Evolutionary conservation across 148 eudicot species (phyloP).

Genomic region (Fallopia convolvulus): DNA sequence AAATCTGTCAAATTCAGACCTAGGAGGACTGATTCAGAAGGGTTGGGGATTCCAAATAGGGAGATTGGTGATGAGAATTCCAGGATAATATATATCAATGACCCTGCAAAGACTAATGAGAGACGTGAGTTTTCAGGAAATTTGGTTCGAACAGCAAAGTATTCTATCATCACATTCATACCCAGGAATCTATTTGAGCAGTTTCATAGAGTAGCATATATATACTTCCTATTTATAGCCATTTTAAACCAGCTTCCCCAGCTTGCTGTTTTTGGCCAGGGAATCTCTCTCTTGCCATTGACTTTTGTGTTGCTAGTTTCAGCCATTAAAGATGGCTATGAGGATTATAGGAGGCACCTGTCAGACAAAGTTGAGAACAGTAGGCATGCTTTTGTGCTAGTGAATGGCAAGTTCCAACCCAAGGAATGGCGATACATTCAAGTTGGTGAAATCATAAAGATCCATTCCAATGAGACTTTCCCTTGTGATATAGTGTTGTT

Average conservation of each 20-base stretch:
- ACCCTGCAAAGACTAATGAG: conserved; percentile 75
- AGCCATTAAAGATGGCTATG: conserved; percentile 91
- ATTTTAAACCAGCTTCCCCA: conserved; percentile 92
- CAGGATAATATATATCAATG: conserved; percentile 70
- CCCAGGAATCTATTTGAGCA: conserved; percentile 97
- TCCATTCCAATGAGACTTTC: conserved; percentile 64
- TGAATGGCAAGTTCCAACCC: conserved; percentile 43
- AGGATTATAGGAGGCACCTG: conserved; percentile 80
- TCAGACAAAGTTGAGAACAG: conserved; percentile 84
- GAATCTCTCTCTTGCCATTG: conserved; percentile 78
- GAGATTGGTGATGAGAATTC: conserved; percentile 87
- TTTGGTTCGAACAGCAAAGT: conserved; percentile 85
- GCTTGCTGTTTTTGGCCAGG: conserved; percentile 90
- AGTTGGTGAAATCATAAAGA: conserved; percentile 80
- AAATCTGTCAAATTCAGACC: conserved; percentile 56
- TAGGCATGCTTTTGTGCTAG: conserved; percentile 54
- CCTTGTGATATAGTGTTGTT: conserved; percentile 93
- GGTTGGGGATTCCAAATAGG: conserved; percentile 54
- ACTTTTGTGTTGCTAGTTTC: conserved; percentile 81
- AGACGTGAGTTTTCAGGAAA: conserved; percentile 69
- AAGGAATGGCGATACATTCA: conserved; percentile 79
- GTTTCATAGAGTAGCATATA: conserved; percentile 91
- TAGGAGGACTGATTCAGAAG: conserved; percentile 56
- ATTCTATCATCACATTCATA: conserved; percentile 73
- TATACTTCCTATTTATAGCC: conserved; percentile 88